Evolutionary conservation across 371 early-diverging fungal species (phyloP), one percentile per base, ranked within the genome.

Genomic region (Scutellospora calospora): DNA sequence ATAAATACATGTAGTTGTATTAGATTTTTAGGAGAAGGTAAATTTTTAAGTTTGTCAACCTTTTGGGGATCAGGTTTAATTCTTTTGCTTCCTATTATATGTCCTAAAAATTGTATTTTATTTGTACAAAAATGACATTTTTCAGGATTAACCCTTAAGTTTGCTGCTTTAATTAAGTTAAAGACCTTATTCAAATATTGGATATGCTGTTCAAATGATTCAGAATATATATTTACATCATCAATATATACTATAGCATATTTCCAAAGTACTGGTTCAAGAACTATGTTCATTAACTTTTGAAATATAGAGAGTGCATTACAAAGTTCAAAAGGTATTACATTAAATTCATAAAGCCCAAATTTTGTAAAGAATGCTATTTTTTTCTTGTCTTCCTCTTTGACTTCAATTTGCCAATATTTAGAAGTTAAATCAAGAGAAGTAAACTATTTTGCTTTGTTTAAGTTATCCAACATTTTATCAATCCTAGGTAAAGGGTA

Each of bases 1-100:
- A 90, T 80, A 82, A 93, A 90, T 1, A 69, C 85, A 86, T 0
- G 93, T 66, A 9, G 90, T 84, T 6, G 38, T 81, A 83, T 0
- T 85, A 82, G 31, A 41, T 62, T 1, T 11, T 79, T 1, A 88
- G 91, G 1, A 51, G 25, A 4, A 83, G 85, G 93, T 83, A 18
- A 83, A 80, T 22, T 62, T 5, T 62, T 11, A 25, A 11, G 11
- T 62, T 11, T 22, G 60, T 38, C 0, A 90, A 77, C 35, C 86
- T 63, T n/a, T 62, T 27, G 20, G 3, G 20, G 20, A 29, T 29
- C 25, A 5, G 33, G 33, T 62, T 29, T 18, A 5, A 62, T 33
- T 29, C 25, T 14, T 33, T 33, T 18, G 3, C 5, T 18, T 22
- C 25, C 3, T 3, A 33, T 25, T 29, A 22, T 27, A 20, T 60